A percentile compares a stretch with the other conserved stretches of the same genome.
Evolutionary conservation across 108 stramenopile genomes (phyloP).

Genomic region (Cyclostephanos invisitatus): DNA sequence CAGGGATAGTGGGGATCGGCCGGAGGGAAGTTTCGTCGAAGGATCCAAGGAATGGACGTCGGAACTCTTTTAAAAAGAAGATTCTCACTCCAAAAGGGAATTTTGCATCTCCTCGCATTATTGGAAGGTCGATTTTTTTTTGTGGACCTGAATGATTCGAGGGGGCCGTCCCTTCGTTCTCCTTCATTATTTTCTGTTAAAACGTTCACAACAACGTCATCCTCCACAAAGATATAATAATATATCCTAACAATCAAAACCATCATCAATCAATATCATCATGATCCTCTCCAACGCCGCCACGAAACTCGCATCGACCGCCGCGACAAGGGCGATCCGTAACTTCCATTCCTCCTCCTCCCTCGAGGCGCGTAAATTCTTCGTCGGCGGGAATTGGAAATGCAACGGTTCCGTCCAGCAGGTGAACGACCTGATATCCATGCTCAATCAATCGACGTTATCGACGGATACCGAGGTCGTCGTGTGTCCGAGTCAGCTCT

Average conservation of each 20-base stretch:
- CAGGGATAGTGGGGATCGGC: too few species aligned
- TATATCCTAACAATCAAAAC: background rate
- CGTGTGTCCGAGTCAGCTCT: conserved; percentile 93
- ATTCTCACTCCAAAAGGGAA: too few species aligned
- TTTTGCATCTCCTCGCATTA: too few species aligned
- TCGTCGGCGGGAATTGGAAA: conserved; percentile 99
- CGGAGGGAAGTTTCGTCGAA: too few species aligned
- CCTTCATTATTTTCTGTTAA: too few species aligned
- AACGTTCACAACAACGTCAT: too few species aligned
- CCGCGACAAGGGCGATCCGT: conserved; percentile 5
- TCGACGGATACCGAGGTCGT: conserved; percentile 92
- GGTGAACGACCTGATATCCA: conserved; percentile 82
- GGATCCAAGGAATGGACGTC: too few species aligned
- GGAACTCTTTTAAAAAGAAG: too few species aligned
- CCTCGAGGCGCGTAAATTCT: conserved; percentile 90
- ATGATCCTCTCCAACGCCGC: conserved; percentile 11
- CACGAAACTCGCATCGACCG: conserved; percentile 7
- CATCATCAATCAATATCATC: background rate
- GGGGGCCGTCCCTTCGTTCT: background rate
- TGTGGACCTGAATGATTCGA: too few species aligned
- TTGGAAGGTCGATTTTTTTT: too few species aligned
- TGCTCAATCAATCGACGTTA: conserved; percentile 86
- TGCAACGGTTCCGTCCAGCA: conserved; percentile 92
- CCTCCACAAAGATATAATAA: background rate
- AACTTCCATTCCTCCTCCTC: conserved; percentile 68